Percentiles rank a stretch among this genome's conserved stretches.
Conservation (phyloP, 2,329 filamentous ascomycete species). For the Ceratocystis eucalypticola region DNA sequence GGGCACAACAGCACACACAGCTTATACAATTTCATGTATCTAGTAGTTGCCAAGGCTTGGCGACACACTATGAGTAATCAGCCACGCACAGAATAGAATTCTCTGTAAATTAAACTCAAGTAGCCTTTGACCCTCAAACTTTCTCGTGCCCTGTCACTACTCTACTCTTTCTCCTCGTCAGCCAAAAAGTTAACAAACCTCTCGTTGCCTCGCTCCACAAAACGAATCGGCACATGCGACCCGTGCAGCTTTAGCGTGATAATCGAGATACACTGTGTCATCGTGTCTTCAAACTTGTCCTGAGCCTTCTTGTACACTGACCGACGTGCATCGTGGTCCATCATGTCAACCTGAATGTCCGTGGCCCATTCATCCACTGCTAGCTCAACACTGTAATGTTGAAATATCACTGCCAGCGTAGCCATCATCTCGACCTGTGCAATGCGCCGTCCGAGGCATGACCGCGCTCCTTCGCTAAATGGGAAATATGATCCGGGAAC, state of each 20-base stretch:
- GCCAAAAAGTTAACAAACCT: slow-evolving; percentile 40
- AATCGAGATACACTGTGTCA: slow-evolving; percentile 45
- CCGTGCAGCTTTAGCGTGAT: slow-evolving; percentile 59
- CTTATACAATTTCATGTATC: too few relatives aligned
- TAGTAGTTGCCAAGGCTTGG: neutral
- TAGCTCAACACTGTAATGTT: slow-evolving; percentile 53
- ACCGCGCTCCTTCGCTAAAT: slow-evolving; percentile 45
- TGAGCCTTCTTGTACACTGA: slow-evolving; percentile 49
- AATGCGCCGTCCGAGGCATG: slow-evolving; percentile 44
- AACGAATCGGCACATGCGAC: slow-evolving; percentile 48
- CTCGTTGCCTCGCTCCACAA: slow-evolving; percentile 58
- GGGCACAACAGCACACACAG: too few relatives aligned
- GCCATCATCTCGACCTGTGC: slow-evolving; percentile 47
- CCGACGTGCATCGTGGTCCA: slow-evolving; percentile 34
- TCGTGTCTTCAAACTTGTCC: slow-evolving; percentile 36
- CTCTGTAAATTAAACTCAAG: neutral
- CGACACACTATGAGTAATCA: neutral
- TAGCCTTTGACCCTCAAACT: neutral
- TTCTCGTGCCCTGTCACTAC: neutral
- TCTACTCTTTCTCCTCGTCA: neutral
- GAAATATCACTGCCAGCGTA: slow-evolving; percentile 41
- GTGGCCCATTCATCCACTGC: slow-evolving; percentile 47
- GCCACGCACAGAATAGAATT: neutral
- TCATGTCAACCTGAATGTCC: slow-evolving; percentile 40
- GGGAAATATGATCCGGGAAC: slow-evolving; percentile 43